phyloP scores from a whole-genome alignment of 805 yeast species.

The Torulaspora microellipsoides region DNA sequence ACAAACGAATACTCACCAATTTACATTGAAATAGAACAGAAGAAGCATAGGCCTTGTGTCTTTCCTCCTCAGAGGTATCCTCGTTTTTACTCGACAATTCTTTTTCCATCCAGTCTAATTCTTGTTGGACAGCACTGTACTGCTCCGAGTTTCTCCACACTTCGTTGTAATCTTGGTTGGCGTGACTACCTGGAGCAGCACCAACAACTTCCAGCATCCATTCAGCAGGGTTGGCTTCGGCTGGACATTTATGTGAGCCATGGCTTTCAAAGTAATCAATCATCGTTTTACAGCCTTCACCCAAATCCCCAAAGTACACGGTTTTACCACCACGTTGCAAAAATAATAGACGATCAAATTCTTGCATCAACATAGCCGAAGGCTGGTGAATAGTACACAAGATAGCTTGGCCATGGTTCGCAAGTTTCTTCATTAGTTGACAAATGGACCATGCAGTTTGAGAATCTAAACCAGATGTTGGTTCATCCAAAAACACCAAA shows the following conservation, averaged over 20 bases:
- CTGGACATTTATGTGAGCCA: conserved; percentile 65
- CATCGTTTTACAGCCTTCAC: conserved; percentile 52
- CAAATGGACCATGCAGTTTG: conserved; percentile 67
- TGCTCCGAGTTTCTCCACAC: conserved; percentile 74
- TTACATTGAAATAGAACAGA: conserved; percentile 38
- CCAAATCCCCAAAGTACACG: conserved; percentile 68
- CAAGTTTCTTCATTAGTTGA: conserved; percentile 54
- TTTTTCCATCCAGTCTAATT: conserved; percentile 58
- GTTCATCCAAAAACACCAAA: conserved; percentile 59
- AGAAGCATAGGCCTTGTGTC: conserved; percentile 42
- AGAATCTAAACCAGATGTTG: conserved; percentile 65
- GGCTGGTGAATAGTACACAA: conserved; percentile 83
- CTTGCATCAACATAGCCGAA: conserved; percentile 70
- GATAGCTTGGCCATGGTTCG: conserved; percentile 59
- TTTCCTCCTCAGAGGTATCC: conserved; percentile 31
- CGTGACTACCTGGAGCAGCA: conserved; percentile 77
- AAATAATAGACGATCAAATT: conserved; percentile 71
- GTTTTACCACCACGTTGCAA: conserved; percentile 69
- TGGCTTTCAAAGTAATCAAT: conserved; percentile 61
- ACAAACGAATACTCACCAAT: conserved; percentile 49
- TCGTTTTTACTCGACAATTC: conserved; percentile 44
- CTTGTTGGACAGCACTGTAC: conserved; percentile 51
- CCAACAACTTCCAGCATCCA: conserved; percentile 89
- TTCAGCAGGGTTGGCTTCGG: conserved; percentile 75
- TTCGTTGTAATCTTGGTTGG: conserved; percentile 65